Evolutionary conservation across 306 rosid species (phyloP).

Genomic region (Fagus crenata): DNA sequence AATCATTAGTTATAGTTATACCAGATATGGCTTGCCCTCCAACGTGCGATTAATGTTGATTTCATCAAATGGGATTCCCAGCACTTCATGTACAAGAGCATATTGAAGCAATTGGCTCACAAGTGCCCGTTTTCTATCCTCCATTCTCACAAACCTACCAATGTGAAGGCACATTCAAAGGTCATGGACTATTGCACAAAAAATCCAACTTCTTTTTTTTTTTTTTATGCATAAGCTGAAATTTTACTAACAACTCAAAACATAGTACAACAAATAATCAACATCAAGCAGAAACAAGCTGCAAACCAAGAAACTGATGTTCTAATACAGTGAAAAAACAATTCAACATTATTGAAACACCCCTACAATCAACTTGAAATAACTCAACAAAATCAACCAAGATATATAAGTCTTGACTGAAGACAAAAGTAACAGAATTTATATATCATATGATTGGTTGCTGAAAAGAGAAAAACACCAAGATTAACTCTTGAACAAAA

Average conservation of each 20-base stretch:
- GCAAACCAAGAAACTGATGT: no score
- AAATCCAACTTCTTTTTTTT: not conserved
- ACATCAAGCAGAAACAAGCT: no score
- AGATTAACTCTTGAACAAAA: not conserved
- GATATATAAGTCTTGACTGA: not conserved
- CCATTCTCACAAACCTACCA: conserved; percentile 58
- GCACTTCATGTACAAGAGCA: conserved; percentile 50
- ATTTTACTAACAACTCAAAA: not conserved
- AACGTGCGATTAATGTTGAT: conserved; percentile 63
- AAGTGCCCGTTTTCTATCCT: conserved; percentile 76
- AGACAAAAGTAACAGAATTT: not conserved
- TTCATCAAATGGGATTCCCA: conserved; percentile 50
- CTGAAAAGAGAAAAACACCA: not conserved
- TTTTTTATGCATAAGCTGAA: not conserved
- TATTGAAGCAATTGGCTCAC: conserved; percentile 84
- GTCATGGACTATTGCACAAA: no score
- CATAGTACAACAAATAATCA: not conserved
- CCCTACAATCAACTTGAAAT: not conserved
- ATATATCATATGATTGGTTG: not conserved
- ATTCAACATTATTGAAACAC: not conserved
- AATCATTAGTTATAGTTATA: conserved; percentile 17
- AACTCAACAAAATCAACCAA: not conserved
- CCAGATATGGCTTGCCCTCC: conserved; percentile 86
- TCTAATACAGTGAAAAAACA: not conserved
- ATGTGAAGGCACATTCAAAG: conserved; percentile 12